A percentile compares a stretch with the other conserved stretches of the same genome.
Evolutionary conservation across 441 rosid genomes (phyloP).

Genomic region (Bocquillonia castaneifolia): DNA sequence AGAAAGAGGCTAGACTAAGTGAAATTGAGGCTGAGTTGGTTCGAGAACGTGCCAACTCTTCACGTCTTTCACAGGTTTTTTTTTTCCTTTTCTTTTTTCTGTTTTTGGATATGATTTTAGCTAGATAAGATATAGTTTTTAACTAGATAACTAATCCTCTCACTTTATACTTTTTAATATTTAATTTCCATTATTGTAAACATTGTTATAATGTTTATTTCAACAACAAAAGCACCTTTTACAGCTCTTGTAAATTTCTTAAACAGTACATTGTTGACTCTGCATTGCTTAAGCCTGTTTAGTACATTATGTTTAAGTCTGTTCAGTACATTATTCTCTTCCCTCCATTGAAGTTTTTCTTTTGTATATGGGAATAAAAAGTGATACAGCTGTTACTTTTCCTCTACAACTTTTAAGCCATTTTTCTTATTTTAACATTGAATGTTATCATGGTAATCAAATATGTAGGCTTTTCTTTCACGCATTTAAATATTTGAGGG

Average conservation of each 20-base stretch:
- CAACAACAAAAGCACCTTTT: neutral
- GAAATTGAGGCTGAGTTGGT: conserved; percentile 66
- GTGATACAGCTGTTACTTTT: neutral
- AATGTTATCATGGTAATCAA: neutral
- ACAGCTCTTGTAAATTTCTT: neutral
- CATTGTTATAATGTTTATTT: neutral
- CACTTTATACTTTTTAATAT: neutral
- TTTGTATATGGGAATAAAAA: neutral
- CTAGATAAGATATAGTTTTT: no score
- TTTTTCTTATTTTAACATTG: neutral
- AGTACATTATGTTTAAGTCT: neutral
- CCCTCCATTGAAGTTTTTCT: neutral
- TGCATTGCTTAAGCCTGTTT: no score
- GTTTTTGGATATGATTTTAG: neutral
- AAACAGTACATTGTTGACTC: no score
- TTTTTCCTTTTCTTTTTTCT: neutral
- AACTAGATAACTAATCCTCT: neutral
- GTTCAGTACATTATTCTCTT: neutral
- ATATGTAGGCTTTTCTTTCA: neutral
- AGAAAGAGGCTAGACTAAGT: conserved; percentile 61
- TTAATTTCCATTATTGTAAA: neutral
- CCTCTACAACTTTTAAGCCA: neutral
- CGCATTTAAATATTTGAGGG: neutral
- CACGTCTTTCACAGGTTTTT: conserved; percentile 75
- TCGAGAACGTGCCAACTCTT: conserved; percentile 53